These are phyloP conservation scores for Rhizopogon roseolus DNA, from an alignment of 768 basidiomycete genomes.

Conservation along the genomic window DNA sequence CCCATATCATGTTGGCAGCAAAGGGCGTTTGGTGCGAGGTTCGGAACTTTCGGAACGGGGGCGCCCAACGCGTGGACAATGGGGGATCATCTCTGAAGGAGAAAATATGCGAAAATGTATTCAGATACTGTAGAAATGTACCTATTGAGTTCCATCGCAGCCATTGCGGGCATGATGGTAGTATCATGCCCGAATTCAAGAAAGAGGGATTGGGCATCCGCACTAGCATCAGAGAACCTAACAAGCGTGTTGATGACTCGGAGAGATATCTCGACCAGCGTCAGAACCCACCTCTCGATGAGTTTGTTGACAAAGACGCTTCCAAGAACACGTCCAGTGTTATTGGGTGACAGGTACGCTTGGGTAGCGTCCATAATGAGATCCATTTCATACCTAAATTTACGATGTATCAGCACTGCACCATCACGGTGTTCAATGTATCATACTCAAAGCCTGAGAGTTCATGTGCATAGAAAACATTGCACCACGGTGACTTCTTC, in stretches of 20 bases:
- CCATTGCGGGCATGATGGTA: conserved; percentile 32
- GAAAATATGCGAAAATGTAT: background rate
- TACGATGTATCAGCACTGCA: background rate
- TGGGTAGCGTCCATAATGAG: conserved; percentile 33
- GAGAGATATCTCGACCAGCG: background rate
- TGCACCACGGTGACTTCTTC: conserved; percentile 36
- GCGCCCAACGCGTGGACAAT: conserved; percentile 22
- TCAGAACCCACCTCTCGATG: conserved; percentile 28
- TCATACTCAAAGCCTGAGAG: conserved; percentile 32
- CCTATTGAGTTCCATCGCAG: conserved; percentile 33
- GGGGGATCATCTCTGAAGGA: conserved; percentile 21
- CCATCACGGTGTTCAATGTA: background rate
- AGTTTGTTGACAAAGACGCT: conserved; percentile 35
- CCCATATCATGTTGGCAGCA: conserved; percentile 33
- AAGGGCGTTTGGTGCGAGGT: conserved; percentile 33
- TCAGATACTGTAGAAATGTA: conserved; percentile 1
- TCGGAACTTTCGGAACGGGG: conserved; percentile 20
- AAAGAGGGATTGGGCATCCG: conserved; percentile 27
- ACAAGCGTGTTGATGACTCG: background rate
- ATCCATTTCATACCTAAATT: conserved; percentile 34
- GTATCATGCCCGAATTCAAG: conserved; percentile 41
- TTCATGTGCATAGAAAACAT: conserved; percentile 30
- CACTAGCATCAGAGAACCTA: conserved; percentile 32
- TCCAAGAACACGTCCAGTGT: conserved; percentile 32
- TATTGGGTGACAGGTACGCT: conserved; percentile 27